Percentiles rank a stretch among this genome's conserved stretches.
Evolutionary conservation across 2,329 filamentous ascomycete genomes (phyloP).

Genomic region (Zymoseptoria brevis): DNA sequence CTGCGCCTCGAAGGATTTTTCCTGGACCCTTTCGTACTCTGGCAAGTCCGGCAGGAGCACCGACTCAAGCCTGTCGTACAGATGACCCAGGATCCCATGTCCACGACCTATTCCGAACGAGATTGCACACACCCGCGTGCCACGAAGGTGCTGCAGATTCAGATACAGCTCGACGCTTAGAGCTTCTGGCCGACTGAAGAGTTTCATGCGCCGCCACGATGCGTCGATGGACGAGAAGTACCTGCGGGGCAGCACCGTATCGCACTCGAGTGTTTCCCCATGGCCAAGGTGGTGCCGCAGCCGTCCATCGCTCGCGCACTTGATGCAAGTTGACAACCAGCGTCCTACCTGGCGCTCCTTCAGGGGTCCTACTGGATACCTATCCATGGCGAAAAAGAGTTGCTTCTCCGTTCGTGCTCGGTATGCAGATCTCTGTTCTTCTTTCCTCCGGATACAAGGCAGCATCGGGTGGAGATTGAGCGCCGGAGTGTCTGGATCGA

Average conservation of each 20-base stretch:
- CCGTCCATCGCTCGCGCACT: not conserved
- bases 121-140: not conserved
- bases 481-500: not conserved
- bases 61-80: not conserved
- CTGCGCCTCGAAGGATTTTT: not conserved
- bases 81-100: not conserved
- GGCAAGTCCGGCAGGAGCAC: not conserved
- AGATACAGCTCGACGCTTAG: too few species aligned
- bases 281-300: not conserved
- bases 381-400: too few species aligned
- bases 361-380: not conserved
- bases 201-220: slow-evolving; percentile 3
- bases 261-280: not conserved
- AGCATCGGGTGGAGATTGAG: slow-evolving; percentile 1
- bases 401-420: too few species aligned
- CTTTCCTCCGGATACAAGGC: not conserved
- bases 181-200: not conserved
- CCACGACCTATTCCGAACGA: not conserved
- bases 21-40: not conserved
- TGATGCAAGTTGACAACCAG: not conserved
- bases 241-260: not conserved
- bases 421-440: too few species aligned
- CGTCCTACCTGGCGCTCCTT: not conserved
- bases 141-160: not conserved
- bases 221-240: not conserved